Percentiles rank a stretch among this genome's conserved stretches.
Conservation (phyloP, 2,329 filamentous ascomycete species). For the Aspergillus ibericus region DNA sequence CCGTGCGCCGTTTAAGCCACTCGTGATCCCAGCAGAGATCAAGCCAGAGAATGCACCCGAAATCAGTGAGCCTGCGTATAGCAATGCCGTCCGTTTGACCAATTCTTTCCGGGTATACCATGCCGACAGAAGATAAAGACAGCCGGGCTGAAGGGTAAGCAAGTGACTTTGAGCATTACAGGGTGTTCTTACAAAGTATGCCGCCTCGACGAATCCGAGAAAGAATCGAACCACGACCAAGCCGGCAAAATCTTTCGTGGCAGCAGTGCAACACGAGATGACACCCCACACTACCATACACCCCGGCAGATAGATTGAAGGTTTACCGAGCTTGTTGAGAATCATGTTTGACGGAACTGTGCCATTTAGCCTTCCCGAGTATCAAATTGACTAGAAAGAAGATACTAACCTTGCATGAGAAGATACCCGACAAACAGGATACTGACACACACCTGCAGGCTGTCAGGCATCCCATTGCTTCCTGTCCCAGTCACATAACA, state of each 20-base stretch:
- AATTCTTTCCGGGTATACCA: constrained; percentile 51
- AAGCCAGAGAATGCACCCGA: constrained; percentile 50
- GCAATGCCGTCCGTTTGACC: constrained; percentile 47
- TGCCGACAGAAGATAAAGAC: constrained; percentile 44
- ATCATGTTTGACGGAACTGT: constrained; percentile 48
- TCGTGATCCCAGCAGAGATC: constrained; percentile 47
- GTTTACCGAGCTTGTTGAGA: constrained; percentile 47
- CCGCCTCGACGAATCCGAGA: constrained; percentile 41
- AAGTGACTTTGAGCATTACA: too few relatives aligned
- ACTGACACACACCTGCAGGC: constrained; percentile 45
- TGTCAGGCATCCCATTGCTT: constrained; percentile 19
- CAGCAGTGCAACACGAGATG: constrained; percentile 59
- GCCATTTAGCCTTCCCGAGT: background rate
- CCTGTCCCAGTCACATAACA: too few relatives aligned
- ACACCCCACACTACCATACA: constrained; percentile 60
- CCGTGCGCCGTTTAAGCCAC: constrained; percentile 43
- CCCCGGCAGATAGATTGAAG: constrained; percentile 46
- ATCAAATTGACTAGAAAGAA: background rate
- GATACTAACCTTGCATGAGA: constrained; percentile 35
- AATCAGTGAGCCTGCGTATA: constrained; percentile 49
- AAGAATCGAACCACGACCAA: constrained; percentile 42
- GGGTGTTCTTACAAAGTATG: constrained; percentile 28
- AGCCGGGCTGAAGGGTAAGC: constrained; percentile 26
- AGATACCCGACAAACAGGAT: constrained; percentile 50
- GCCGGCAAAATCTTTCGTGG: constrained; percentile 35